Evolutionary conservation across 768 basidiomycete species (phyloP), one percentile per base, ranked within the genome.

Genomic region (Glaciozyma antarctica): DNA sequence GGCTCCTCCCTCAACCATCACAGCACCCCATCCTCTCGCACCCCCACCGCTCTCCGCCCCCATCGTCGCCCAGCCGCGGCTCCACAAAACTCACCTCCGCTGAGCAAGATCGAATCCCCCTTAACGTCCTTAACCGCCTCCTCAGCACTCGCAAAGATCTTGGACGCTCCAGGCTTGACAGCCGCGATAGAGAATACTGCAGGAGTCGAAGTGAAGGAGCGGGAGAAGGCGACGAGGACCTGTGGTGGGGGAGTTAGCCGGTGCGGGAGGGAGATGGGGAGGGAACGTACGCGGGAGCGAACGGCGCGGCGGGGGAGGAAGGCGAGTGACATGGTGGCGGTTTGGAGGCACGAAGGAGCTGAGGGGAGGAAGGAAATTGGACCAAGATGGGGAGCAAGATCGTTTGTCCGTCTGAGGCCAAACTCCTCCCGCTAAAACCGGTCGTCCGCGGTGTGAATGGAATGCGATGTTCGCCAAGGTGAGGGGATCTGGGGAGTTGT

Each of bases 71-170:
- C 16, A 28, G 57, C 57, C 57, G 57, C 57, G 57, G 57, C 57
- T 22, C 24, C 34, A 17, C 41, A 21, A 17, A 24, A 65, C 85
- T 68, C 70, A 90, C 90, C 90, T 79, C 86, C 90, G 70, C 86
- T 87, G 28, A 95, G 80, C 49, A 95, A 73, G 48, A 83, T 79
- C 65, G 87, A 84, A 9, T 90, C 89, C 5, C 86, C 86, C 78
- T 87, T 86, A 75, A 95, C 81, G 71, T 86, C 88, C 74, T 82
- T 81, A 67, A 95, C 82, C 2, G 91, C 92, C 65, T 89, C 87
- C 56, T 92, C 90, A 0, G 81, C 85, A 19, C 86, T 87, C 32
- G 79, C 77, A 85, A 86, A 93, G n/a, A 94, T 81, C 76, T 94
- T 77, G 24, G 57, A 60, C 17, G 63, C 62, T 7, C 54, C 26